Evolutionary conservation across 495 filamentous ascomycete genomes (phyloP).

Genomic region (Hypoxylon intermedium): DNA sequence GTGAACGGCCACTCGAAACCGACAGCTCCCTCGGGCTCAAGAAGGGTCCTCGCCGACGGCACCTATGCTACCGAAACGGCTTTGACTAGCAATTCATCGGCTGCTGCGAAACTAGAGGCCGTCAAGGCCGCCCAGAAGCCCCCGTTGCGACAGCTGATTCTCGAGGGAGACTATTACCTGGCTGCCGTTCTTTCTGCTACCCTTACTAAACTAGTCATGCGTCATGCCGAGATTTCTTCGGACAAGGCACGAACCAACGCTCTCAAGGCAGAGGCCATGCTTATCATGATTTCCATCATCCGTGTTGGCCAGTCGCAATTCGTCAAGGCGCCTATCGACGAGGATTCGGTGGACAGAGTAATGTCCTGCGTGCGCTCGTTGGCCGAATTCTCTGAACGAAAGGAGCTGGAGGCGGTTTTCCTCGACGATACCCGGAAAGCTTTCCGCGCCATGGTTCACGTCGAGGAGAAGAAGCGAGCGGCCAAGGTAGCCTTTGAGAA

Average conservation of each 20-base stretch:
- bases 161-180: slow-evolving; percentile 98
- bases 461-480: slow-evolving; percentile 94
- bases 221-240: slow-evolving; percentile 91
- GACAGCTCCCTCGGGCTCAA: slow-evolving; percentile 78
- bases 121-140: slow-evolving; percentile 98
- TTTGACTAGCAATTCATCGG: slow-evolving; percentile 88
- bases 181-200: slow-evolving; percentile 92
- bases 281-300: slow-evolving; percentile 99
- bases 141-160: slow-evolving; percentile 89
- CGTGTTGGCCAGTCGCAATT: slow-evolving; percentile 98
- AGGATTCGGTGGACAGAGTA: slow-evolving; percentile 96
- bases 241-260: slow-evolving; percentile 90
- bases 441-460: slow-evolving; percentile 97
- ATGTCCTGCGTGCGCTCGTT: slow-evolving; percentile 95
- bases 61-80: slow-evolving; percentile 98
- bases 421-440: slow-evolving; percentile 95
- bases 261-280: slow-evolving; percentile 94
- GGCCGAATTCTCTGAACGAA: slow-evolving; percentile 86
- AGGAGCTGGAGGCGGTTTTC: slow-evolving; percentile 90
- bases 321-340: slow-evolving; percentile 95
- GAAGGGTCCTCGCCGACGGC: slow-evolving; percentile 93
- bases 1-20: slow-evolving; percentile 81
- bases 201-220: slow-evolving; percentile 97
- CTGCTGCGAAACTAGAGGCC: slow-evolving; percentile 89
- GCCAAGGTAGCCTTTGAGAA: slow-evolving; percentile 90